Base-by-base conservation (phyloP, 768 basidiomycete genomes). In the Hypsizygus marmoreus region DNA sequence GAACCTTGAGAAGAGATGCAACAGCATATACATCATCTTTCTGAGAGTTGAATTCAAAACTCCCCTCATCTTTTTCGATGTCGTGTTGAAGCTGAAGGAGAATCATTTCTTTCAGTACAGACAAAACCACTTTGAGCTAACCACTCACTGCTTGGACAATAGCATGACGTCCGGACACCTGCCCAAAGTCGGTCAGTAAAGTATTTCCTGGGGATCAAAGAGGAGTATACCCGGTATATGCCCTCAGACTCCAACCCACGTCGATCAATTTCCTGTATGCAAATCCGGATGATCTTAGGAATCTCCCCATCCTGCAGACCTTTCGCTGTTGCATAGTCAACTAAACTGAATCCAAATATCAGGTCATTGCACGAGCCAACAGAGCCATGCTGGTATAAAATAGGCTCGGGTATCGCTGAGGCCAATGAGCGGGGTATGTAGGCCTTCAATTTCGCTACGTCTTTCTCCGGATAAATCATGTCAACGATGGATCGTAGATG, bases 291-390 rank as follows among this genome's bases (percentile, higher is more conserved):
- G 40, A 95, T 88, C 64, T 82, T 88, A 0, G 94, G 94, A 24
- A 88, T 72, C 7, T 86, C 81, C 9, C 81, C 81, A 50, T 94
- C 91, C 13, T 67, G 71, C 13, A 91, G 68, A 32, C 80, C 80
- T 51, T 91, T 81, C 7, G 89, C 77, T 29, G 86, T 91, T 12
- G 93, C 90, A 59, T 97, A 95, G 59, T 95, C 93, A 30, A 87
- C 84, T 46, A 97, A 68, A 54, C 81, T 86, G 53, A 95, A 83
- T 17, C 93, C 94, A 60, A 95, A 97, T 25, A 95, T 88, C 19
- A 97, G 67, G 64, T 95, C 92, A 41, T 78, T 80, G 59, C 93
- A 97, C 60, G 84, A 82, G 19, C 94, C 94, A 19, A 95, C 87
- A 50, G 77, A 73, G 45, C 80, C 86, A 59, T 89, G 84, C 56